Percentiles rank a stretch among this genome's conserved stretches.
phyloP scores from a whole-genome alignment of 805 yeast species.

The Yamadazyma laniorum region DNA sequence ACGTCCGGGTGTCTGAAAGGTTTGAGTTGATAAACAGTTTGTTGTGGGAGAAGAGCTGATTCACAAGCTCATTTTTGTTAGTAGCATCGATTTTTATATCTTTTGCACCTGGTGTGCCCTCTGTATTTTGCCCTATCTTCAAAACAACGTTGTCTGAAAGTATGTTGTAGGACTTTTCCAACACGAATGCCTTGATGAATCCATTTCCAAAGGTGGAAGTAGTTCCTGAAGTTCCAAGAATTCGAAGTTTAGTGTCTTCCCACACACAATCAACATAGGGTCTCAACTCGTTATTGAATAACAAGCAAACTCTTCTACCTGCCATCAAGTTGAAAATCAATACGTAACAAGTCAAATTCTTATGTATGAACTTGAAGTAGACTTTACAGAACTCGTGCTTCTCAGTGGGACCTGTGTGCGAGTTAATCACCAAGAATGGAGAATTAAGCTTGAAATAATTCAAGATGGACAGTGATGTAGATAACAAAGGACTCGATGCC shows the following conservation, averaged over 20 bases:
- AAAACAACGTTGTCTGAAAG: conserved; percentile 22
- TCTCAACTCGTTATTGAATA: conserved; percentile 27
- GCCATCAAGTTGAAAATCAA: conserved; percentile 18
- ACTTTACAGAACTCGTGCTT: conserved; percentile 24
- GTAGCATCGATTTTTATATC: conserved; percentile 12
- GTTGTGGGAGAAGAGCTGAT: conserved; percentile 3
- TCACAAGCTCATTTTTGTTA: conserved; percentile 1
- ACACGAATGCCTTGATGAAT: conserved; percentile 22
- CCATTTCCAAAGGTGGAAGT: conserved; percentile 36
- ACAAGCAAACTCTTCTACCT: conserved; percentile 15
- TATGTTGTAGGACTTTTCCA: conserved; percentile 17
- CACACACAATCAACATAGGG: conserved; percentile 30
- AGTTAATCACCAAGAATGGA: conserved; percentile 26
- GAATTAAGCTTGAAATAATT: conserved; percentile 28
- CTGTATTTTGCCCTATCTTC: conserved; percentile 1
- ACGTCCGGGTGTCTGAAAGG: conserved; percentile 5
- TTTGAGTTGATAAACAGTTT: conserved; percentile 3
- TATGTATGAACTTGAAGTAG: conserved; percentile 22
- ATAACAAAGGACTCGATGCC: conserved; percentile 16
- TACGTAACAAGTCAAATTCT: conserved; percentile 28
- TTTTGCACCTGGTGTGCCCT: conserved; percentile 6
- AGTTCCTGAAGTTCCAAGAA: conserved; percentile 32
- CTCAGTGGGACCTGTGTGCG: conserved; percentile 9
- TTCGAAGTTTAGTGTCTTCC: conserved; percentile 28
- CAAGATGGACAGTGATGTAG: conserved; percentile 21